Evolutionary conservation across 2,329 filamentous ascomycete genomes (phyloP), one percentile per base, ranked within the genome.

Genomic region (Tolypocladium ophioglossoides): DNA sequence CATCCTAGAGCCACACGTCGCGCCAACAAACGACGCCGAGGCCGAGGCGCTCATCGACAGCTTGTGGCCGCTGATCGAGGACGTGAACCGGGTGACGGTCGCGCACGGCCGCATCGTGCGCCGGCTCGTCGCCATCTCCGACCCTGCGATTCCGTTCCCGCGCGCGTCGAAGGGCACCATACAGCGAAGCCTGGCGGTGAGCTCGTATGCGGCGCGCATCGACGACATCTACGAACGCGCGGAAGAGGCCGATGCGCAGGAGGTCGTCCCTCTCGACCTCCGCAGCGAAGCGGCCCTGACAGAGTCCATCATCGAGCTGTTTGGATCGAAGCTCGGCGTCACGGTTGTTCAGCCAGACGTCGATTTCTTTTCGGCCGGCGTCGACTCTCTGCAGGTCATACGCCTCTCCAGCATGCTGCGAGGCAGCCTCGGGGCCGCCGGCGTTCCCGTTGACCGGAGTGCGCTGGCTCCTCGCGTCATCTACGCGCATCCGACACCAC

Each of bases 91-190:
- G 39, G 64, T 67, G 38, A 72, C 72, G 0, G 73, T 75, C 0
- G 68, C 74, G 0, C 75, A 79, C 51, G 77, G 74, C 2, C 74
- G 71, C 34, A 74, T 79, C 30, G 65, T 64, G 2, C 68, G 68
- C 1, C 62, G 72, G 11, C 65, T 75, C 39, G 61, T 78, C 30
- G 58, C 60, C 0, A 22, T 79, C 4, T 64, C 74, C 0, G 65
- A 67, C 10, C 67, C 71, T 0, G 58, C 66, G 10, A 75, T 72
- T 58, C 74, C 75, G 0, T 75, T 79, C 52, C 60, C 65, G 0
- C 67, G 72, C 3, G 69, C 76, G 0, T 66, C 69, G 1, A 79
- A 79, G 59, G 75, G 75, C 1, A 74, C 73, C 0, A 59, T 79
- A 7, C 74, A 74, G 61, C 69, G 74, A n/a, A 58, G 64, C 1